Base-by-base conservation (phyloP, 192 early-diverging fungal species). In the Backusella circina region DNA sequence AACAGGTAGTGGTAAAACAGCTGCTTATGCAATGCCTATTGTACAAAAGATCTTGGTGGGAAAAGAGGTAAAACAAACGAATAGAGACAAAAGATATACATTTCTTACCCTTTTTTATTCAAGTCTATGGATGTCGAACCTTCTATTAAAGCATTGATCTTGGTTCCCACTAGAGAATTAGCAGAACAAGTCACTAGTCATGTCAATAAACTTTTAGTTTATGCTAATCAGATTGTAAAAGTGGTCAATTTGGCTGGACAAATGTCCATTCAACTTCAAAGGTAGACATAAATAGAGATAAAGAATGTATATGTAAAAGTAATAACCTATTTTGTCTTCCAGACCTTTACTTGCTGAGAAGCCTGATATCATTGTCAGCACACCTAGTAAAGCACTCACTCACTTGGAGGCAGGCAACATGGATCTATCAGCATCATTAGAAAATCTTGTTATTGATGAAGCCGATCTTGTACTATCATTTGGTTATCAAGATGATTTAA, bases 1-100 rank as follows among this genome's bases (percentile, higher is more conserved):
- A 61, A 99, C 97, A 0, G 98, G 98, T 32, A 95, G 93, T 30
- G 98, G 98, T 75, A 99, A 99, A 84, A 98, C 98, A 6, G 94
- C 96, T 18, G 98, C 98, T 3, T 99, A 97, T 83, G 90, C 91
- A 67, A 78, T 98, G 28, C 97, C 98, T 1, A 82, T 98, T 18
- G 80, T 98, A 30, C 96, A 98, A 86, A 96, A 96, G 80, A 95
- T 99, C 23, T 83, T 99, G 38, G 69, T 82, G 7, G 77, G 81
- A 36, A 96, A 96, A 76, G 89, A 90, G 69, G 87, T 86, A 76
- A 70, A 84, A 66, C 3, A n/a, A n/a, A 38, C 28, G 9, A 15
- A 51, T 5, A 71, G 18, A 50, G 31, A 32, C 23, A 31, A n/a
- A n/a, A n/a, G 0, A 10, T 15, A 1, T 47, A 23, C 23, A 3